phyloP scores from a whole-genome alignment of 202 grass and related monocot genomes.

The Carex sylvatica region DNA sequence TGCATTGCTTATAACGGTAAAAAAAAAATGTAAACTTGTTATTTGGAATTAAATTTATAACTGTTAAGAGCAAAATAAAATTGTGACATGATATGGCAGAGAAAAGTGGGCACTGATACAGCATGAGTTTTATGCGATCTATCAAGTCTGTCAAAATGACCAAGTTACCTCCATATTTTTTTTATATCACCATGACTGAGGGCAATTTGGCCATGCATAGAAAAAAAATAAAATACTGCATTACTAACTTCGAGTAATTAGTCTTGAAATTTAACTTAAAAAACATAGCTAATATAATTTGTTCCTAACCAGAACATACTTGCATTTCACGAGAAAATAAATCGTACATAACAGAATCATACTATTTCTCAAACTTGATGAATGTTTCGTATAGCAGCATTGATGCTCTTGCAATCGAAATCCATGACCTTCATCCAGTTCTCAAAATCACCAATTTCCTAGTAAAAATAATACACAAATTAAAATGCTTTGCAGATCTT shows the following conservation, averaged over 20 bases:
- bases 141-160: neutral
- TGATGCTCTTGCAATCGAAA: slow-evolving; percentile 85
- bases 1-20: neutral
- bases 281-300: neutral
- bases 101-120: neutral
- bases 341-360: neutral
- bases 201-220: neutral
- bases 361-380: slow-evolving; percentile 54
- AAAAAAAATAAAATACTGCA: neutral
- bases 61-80: neutral
- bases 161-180: neutral
- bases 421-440: slow-evolving; percentile 96
- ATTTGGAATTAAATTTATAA: neutral
- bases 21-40: neutral
- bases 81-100: neutral
- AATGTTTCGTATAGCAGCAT: slow-evolving; percentile 79
- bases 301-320: neutral
- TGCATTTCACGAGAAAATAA: neutral
- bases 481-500: neutral
- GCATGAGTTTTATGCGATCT: neutral
- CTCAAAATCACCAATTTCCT: slow-evolving; percentile 94
- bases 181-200: neutral
- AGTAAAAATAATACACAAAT: neutral
- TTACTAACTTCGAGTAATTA: neutral
- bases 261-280: neutral